A percentile compares a stretch with the other conserved stretches of the same genome.
These are phyloP conservation scores for Xylariaceae sp. DNA, from an alignment of 2,329 filamentous ascomycete genomes.

Conservation along the genomic window DNA sequence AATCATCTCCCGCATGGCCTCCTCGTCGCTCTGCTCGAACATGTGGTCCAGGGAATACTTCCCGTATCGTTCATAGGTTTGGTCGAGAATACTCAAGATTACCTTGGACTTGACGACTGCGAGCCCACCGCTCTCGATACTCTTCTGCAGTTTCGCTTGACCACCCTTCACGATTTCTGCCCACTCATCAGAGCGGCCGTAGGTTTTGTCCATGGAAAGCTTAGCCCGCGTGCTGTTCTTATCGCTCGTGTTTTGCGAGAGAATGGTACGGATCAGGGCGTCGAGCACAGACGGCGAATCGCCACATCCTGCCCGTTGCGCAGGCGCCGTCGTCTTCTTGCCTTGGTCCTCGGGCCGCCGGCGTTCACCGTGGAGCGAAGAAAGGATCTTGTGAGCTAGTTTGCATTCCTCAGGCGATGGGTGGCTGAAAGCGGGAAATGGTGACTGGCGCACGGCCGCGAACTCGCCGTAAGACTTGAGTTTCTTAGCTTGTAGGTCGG, in stretches of 20 bases:
- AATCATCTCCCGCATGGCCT: slow-evolving; percentile 48
- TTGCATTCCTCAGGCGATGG: slow-evolving; percentile 66
- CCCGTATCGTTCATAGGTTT: slow-evolving; percentile 49
- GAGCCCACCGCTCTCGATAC: slow-evolving; percentile 69
- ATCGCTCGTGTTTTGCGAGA: slow-evolving; percentile 52
- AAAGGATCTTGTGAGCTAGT: slow-evolving; percentile 63
- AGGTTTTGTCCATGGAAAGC: slow-evolving; percentile 41
- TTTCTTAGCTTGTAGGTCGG: slow-evolving; percentile 38
- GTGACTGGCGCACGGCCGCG: slow-evolving; percentile 38
- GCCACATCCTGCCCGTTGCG: slow-evolving; percentile 60
- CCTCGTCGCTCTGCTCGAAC: slow-evolving; percentile 38
- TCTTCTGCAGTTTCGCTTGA: slow-evolving; percentile 42
- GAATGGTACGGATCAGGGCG: slow-evolving; percentile 48
- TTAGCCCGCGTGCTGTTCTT: slow-evolving; percentile 58
- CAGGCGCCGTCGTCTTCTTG: slow-evolving; percentile 42
- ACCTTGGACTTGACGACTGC: slow-evolving; percentile 68
- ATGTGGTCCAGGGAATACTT: slow-evolving; percentile 48
- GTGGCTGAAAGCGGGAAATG: slow-evolving; percentile 63
- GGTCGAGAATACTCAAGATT: slow-evolving; percentile 64
- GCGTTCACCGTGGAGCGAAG: slow-evolving; percentile 61
- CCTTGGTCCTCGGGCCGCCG: slow-evolving; percentile 53
- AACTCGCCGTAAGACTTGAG: slow-evolving; percentile 41
- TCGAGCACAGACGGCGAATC: slow-evolving; percentile 48
- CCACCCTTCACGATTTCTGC: slow-evolving; percentile 39
- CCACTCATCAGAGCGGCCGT: slow-evolving; percentile 43